Percentiles rank a stretch among this genome's conserved stretches.
phyloP scores from a whole-genome alignment of 2,329 filamentous ascomycete species.

The Grosmannia serpens region DNA sequence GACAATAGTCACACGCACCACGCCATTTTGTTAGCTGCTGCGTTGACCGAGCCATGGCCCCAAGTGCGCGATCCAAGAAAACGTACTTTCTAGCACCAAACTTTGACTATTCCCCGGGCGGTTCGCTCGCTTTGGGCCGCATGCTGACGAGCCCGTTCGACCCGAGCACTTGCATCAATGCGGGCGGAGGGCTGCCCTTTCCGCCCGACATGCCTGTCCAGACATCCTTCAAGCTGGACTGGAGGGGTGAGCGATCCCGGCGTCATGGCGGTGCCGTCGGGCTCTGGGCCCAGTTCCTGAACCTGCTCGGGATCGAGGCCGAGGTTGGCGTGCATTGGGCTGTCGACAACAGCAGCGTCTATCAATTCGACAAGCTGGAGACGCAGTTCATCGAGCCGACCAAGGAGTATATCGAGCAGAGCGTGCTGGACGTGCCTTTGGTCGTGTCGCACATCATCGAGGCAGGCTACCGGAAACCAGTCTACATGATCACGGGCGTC shows the following conservation, averaged over 20 bases:
- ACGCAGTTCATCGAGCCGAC: background rate
- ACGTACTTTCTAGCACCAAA: background rate
- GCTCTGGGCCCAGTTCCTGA: background rate
- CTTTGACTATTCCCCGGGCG: background rate
- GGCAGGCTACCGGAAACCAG: background rate
- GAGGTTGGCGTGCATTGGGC: background rate
- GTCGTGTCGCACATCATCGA: background rate
- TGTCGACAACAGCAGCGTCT: background rate
- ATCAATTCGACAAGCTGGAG: background rate
- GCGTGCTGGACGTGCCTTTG: background rate
- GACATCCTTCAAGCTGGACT: background rate
- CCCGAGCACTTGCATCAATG: background rate
- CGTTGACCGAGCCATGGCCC: too few species aligned
- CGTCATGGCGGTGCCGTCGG: background rate
- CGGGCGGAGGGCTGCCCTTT: background rate
- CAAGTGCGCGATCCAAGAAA: background rate
- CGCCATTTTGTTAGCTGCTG: too few species aligned
- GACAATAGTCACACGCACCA: too few species aligned
- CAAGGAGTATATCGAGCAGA: background rate
- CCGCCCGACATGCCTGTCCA: background rate
- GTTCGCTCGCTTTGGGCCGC: background rate
- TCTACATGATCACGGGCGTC: background rate
- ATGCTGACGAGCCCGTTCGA: background rate
- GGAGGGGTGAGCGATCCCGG: background rate
- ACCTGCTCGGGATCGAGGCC: background rate